Base-by-base conservation (phyloP, 768 basidiomycete genomes). In the Inosperma sp. region DNA sequence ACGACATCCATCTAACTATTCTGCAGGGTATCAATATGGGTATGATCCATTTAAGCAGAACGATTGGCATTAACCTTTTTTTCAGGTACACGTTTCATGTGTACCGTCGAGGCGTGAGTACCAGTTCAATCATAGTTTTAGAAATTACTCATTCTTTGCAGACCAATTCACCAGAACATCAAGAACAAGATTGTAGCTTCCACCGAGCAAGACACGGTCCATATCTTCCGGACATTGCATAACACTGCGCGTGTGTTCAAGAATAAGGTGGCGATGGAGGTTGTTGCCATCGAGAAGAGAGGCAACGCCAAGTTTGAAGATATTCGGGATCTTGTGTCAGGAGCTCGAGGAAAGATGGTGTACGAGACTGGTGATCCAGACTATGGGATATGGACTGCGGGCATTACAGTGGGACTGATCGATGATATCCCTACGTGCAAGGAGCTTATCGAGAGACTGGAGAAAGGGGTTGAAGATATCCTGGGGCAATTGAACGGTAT, bases 301-400 rank as follows among this genome's bases (percentile, higher is more conserved):
- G 88, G 87, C 33, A 91, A 92, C 10, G 88, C 87, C 33, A 84
- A 93, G 68, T 96, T 96, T 57, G 82, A 88, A 59, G 92, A 94
- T 33, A 55, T 95, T 12, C 76, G 82, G 14, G 81, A 93, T 31
- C 77, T 91, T 41, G 88, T 90, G 8, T 77, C 84, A 8, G 88
- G 87, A 12, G 75, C 69, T 19, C 75, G 89, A 57, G 82, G 91
- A 53, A 77, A 78, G 48, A 53, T 76, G 39, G 90, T 93, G 3
- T 93, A 91, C 63, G 89, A 91, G 62, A 77, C 64, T 2, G 93
- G 94, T 7, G 93, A 96, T 59, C 72, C 81, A 0, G 90, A 97
- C 55, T 81, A 84, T 58, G 94, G 93, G 4, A 85, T 95, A 41
- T 95, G 93, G 93, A 78, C 68, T 49, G 82, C 82, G 16, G 84